A percentile compares a stretch with the other conserved stretches of the same genome.
Evolutionary conservation across 495 filamentous ascomycete species (phyloP).

Genomic region (Penicillium turbatum): DNA sequence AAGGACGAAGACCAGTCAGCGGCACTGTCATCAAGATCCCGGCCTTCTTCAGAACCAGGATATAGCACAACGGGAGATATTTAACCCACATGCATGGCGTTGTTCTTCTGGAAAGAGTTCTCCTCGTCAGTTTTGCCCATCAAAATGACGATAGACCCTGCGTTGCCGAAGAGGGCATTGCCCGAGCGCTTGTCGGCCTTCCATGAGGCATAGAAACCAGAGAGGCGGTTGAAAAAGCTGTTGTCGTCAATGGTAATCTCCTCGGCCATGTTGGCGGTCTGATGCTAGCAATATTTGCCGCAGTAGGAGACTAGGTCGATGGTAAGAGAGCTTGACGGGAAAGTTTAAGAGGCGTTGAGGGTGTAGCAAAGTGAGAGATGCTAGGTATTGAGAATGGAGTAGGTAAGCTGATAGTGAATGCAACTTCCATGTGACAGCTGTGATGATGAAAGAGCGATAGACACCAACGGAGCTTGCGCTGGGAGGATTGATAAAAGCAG

Average conservation of each 20-base stretch:
- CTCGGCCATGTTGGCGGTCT: constrained; percentile 43
- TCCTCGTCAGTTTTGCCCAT: constrained; percentile 93
- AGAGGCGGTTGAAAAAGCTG: constrained; percentile 86
- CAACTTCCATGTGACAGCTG: neutral
- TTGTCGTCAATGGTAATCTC: constrained; percentile 89
- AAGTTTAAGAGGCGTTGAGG: constrained; percentile 4
- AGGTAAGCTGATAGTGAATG: neutral
- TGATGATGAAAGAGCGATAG: neutral
- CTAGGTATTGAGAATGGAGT: neutral
- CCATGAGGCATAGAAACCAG: constrained; percentile 83
- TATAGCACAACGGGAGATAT: constrained; percentile 1
- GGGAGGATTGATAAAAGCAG: neutral
- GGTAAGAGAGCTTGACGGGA: neutral
- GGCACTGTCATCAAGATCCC: neutral
- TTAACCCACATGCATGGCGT: constrained; percentile 81
- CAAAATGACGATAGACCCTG: constrained; percentile 76
- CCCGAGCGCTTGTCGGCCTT: constrained; percentile 81
- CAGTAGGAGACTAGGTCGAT: constrained; percentile 10
- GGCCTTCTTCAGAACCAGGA: neutral
- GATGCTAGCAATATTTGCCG: constrained; percentile 18
- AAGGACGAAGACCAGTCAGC: constrained; percentile 15
- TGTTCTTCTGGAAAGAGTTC: constrained; percentile 83
- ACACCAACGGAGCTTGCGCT: neutral
- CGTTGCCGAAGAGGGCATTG: constrained; percentile 78
- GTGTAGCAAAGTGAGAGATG: neutral